phyloP scores from a whole-genome alignment of 2,329 filamentous ascomycete genomes.

The Diaporthe sp. region DNA sequence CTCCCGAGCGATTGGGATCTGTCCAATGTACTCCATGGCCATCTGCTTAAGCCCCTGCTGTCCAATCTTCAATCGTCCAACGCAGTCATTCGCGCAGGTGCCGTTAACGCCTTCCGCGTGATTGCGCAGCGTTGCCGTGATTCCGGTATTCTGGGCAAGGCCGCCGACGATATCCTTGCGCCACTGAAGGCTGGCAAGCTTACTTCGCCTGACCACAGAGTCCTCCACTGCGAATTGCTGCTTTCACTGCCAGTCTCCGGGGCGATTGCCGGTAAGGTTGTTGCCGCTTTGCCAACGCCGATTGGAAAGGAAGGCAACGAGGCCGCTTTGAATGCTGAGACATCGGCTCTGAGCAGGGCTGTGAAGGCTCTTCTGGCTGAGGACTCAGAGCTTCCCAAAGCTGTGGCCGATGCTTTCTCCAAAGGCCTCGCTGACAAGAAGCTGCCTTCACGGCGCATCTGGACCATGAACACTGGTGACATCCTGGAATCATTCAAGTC shows the following conservation, averaged over 20 bases:
- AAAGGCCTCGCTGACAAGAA: constrained; percentile 93
- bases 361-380: constrained; percentile 73
- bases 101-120: constrained; percentile 79
- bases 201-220: constrained; percentile 85
- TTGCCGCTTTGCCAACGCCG: constrained; percentile 75
- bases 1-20: constrained; percentile 82
- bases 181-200: constrained; percentile 89
- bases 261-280: constrained; percentile 75
- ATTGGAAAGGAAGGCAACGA: constrained; percentile 92
- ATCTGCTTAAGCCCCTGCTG: constrained; percentile 88
- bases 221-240: constrained; percentile 86
- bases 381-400: constrained; percentile 73
- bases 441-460: constrained; percentile 80
- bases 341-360: constrained; percentile 78
- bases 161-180: constrained; percentile 82
- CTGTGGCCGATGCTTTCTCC: constrained; percentile 77
- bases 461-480: constrained; percentile 82
- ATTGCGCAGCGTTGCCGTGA: constrained; percentile 75
- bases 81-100: constrained; percentile 79
- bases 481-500: constrained; percentile 72
- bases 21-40: constrained; percentile 78
- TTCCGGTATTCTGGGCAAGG: constrained; percentile 71
- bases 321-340: constrained; percentile 81
- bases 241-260: constrained; percentile 72
- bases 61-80: constrained; percentile 95